Evolutionary conservation across 768 basidiomycete genomes (phyloP), one percentile per base, ranked within the genome.

Genomic region (Pleurotus cornucopiae): DNA sequence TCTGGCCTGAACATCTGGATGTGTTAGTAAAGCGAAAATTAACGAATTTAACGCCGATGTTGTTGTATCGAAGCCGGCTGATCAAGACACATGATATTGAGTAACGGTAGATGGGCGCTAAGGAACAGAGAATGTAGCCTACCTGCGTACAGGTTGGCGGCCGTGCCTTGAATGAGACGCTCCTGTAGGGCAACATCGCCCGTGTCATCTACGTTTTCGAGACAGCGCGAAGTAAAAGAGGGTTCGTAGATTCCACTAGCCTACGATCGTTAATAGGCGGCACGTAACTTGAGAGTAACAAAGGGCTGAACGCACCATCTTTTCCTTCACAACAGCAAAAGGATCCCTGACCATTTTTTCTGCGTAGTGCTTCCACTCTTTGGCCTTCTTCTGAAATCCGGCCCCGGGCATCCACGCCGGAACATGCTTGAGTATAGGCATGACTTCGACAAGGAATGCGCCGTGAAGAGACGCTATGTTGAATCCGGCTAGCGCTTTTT

Each of bases 381-480:
- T 63, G 2, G 76, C 76, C 57, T 69, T 63, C 26, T 60, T 64
- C 55, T 76, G 65, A 55, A 77, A 77, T 4, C 67, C 65, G 9
- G 74, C 73, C 0, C 76, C 76, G n/a, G 76, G 75, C 4, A 76
- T 30, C 73, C 76, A 77, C n/a, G 46, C 59, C 0, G 76, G 76
- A 12, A 77, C 58, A 43, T 76, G 66, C 59, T 71, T 71, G 16
- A 77, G 66, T 5, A 64, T 39, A 0, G 75, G 74, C 1, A 78
- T 46, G 6, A 65, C 47, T 49, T 82, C 80, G 5, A 84, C 78
- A 3, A 80, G 64, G 57, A 73, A 81, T 37, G 69, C 59, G 12
- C 77, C 79, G 1, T 74, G 74, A n/a, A 71, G 61, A 0, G 69
- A 64, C 1, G 76, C 76, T 26, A 64, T 59, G 6, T 63, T 63